Conservation (phyloP, 176 grass and related monocot genomes). For the Bothriochloa decipiens region DNA sequence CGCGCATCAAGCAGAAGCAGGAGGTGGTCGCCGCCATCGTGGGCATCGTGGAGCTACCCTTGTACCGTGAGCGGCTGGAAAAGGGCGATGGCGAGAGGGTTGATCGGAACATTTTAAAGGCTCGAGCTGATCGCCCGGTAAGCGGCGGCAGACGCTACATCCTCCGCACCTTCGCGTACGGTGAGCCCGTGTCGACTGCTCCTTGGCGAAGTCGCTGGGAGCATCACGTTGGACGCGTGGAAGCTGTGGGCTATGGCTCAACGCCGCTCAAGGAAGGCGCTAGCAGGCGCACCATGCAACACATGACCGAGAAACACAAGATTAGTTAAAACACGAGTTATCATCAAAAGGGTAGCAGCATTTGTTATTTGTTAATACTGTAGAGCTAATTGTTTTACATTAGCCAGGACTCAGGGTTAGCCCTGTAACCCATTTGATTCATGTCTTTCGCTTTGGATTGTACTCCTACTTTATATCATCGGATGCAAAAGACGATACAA, state of each 20-base stretch:
- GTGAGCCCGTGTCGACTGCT: too few species aligned
- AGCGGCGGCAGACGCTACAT: background rate
- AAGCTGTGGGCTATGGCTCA: background rate
- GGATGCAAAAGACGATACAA: background rate
- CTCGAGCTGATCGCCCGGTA: background rate
- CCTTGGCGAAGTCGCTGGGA: background rate
- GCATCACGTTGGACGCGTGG: background rate
- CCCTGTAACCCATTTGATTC: background rate
- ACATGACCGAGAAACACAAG: background rate
- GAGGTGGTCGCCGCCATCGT: too few species aligned
- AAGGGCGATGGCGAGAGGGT: background rate
- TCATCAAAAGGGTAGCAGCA: background rate
- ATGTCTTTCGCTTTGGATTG: background rate
- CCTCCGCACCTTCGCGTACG: too few species aligned
- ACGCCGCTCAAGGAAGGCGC: background rate
- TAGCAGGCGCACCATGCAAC: background rate
- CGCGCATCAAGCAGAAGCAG: background rate
- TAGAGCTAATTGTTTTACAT: background rate
- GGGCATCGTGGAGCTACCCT: background rate
- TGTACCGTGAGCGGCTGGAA: background rate
- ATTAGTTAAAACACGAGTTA: background rate
- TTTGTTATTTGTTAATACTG: background rate
- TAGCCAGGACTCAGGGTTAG: background rate
- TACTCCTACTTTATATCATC: slow-evolving; percentile 1
- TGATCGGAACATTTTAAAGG: background rate